Base-by-base conservation (phyloP, 768 basidiomycete genomes). In the Suillus ampliporus region DNA sequence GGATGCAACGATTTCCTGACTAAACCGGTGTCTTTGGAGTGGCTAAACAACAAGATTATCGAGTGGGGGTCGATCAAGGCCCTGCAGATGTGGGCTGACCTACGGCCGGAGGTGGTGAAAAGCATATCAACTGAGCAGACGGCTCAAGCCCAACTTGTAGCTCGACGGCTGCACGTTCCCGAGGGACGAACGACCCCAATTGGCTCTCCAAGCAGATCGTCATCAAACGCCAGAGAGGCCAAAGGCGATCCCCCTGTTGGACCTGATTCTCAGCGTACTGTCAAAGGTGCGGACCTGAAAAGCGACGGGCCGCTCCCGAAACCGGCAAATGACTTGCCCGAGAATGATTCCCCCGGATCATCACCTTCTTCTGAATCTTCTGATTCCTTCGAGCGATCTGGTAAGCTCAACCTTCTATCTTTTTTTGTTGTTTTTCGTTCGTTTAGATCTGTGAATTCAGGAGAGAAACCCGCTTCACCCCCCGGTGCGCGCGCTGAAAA, bases 61-160 rank as follows among this genome's bases (percentile, higher is more conserved):
- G 97, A 99, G 75, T 99, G 97, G 97, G 97, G 97, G 0, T 97
- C 94, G 4, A 99, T 99, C 78, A 95, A 95, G 73, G 92, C 92
- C 6, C 72, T 95, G 61, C 92, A 94, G 72, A 94, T 94, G 91
- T 95, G 92, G 89, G 93, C 92, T 13, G 92, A 94, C 71, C 78
- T 89, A 62, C 82, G 89, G 47, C 89, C 91, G 1, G 86, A 90
- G 58, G 79, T 76, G 28, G 83, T 79, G 26, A 81, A 77, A 67
- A 78, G 76, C n/a, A 77, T 84, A 37, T 78, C 80, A 19, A 71
- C 69, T 1, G 84, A 81, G 43, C 83, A 84, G 71, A 77, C 74
- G 2, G 80, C 71, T 2, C 84, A 85, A 64, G 83, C 83, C 8
- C 79, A 82, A 64, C 74, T 72, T 52, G 78, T 84, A 17, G 83